Evolutionary conservation across 1,284 basidiomycete species (phyloP), one percentile per base, ranked within the genome.

Genomic region (Cryptococcus sp.): DNA sequence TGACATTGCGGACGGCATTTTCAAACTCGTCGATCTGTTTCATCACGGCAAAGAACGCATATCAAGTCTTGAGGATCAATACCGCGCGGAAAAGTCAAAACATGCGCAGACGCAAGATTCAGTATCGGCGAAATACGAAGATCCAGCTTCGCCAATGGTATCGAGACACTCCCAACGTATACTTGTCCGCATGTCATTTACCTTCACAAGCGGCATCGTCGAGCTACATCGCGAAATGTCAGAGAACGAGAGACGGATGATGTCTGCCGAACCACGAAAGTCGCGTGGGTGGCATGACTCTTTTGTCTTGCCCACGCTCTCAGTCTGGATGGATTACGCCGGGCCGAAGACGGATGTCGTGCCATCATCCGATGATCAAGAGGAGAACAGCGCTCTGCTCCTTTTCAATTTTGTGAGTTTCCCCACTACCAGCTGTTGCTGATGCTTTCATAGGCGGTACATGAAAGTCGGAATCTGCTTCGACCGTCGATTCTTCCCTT

Each of bases 21-120:
- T 88, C 73, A 86, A 89, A 25, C 79, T 95, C 16, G 82, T 91
- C 40, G 89, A 93, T 63, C 89, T 95, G 26, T 95, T 93, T 77
- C 84, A 84, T 49, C 84, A 85, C 69, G 92, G 93, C 19, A 88
- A 87, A 76, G 86, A 87, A 57, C 83, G 89, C 4, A 83, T 95
- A 48, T 84, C 85, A 38, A 83, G 83, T 23, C 78, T 93, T 5
- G 74, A 83, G 17, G 79, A 80, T 34, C 61, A 80, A 71, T 59
- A 79, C 80, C 48, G 63, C 19, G 46, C 67, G 10, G 75, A 78
- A 23, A 59, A 69, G 59, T 61, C 59, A 10, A 69, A 64, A 39
- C 29, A 34, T 34, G 29, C 29, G 29, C 48, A 57, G 13, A 55
- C 61, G 26, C 46, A 59, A 23, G 63, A 70, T 19, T 57, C 69